Evolutionary conservation across 768 basidiomycete genomes (phyloP), one percentile per base, ranked within the genome.

Genomic region (Sistotremastrum suecicum): DNA sequence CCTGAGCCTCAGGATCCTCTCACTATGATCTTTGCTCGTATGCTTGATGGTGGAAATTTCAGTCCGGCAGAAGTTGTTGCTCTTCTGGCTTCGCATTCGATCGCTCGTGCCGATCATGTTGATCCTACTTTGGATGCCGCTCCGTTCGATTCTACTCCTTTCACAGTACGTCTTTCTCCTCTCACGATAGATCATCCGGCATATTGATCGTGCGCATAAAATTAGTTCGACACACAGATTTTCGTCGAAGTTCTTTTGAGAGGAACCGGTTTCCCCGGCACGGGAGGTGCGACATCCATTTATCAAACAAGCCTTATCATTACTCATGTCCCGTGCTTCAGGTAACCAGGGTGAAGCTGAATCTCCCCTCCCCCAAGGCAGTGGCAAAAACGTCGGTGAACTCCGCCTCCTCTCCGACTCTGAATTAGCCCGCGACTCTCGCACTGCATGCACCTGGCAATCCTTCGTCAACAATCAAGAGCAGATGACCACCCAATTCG

Each of bases 241-340:
- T 60, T 52, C 48, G 12, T 47, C 48, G 56, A 52, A 37, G 48
- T 51, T 7, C 64, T 64, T 48, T 41, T 50, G 9, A 42, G 47
- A 41, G 49, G 46, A 28, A 32, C 35, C 12, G 40, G 40, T 12
- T 63, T 74, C 37, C 61, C 63, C n/a, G 68, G 71, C 5, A 68
- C 63, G 1, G 12, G 34, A 3, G 20, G 20, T 20, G 20, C 7
- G 32, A 53, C 7, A 66, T 66, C 58, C 66, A 66, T 47, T 68
- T 65, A 66, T 51, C 33, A n/a, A 20, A 51, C 34, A 36, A 44
- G 10, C 35, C n/a, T 7, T 39, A 37, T 5, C 11, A 45, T 37
- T 32, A 31, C 33, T 34, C 4, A 31, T 47, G 29, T 37, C 39
- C 36, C 46, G 44, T 11, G 20, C 20, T 20, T 10, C 34, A 12